Evolutionary conservation across 2,329 filamentous ascomycete species (phyloP).

Genomic region (Camillea tinctor): DNA sequence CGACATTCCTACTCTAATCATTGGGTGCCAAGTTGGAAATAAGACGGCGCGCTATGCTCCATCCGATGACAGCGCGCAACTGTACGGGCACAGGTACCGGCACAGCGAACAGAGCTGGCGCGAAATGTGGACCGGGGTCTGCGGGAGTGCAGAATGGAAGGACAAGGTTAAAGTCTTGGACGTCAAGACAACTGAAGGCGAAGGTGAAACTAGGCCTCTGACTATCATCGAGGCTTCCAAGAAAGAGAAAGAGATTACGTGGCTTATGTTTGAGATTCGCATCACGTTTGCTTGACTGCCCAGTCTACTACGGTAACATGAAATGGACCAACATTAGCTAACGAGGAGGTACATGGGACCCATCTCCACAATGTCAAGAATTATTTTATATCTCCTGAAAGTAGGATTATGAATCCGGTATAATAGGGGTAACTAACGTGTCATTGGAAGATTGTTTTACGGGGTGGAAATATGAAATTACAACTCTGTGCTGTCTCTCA

Average conservation of each 20-base stretch:
- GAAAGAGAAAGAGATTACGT: conserved; percentile 4
- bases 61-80: background rate
- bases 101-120: conserved; percentile 25
- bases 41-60: conserved; percentile 3
- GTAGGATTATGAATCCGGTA: too few relatives aligned
- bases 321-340: too few relatives aligned
- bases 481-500: too few relatives aligned
- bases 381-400: too few relatives aligned
- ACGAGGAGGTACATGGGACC: too few relatives aligned
- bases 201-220: conserved; percentile 4
- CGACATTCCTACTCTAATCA: conserved; percentile 31
- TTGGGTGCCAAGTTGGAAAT: conserved; percentile 26
- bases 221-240: conserved; percentile 9
- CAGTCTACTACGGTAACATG: too few relatives aligned
- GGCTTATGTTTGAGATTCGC: conserved; percentile 28
- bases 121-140: conserved; percentile 24
- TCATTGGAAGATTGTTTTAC: too few relatives aligned
- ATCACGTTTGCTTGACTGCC: conserved; percentile 24
- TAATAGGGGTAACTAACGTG: too few relatives aligned
- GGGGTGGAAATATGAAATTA: too few relatives aligned
- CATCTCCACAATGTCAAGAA: too few relatives aligned
- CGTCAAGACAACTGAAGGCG: conserved; percentile 22
- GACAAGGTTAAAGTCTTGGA: conserved; percentile 19
- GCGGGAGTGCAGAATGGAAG: conserved; percentile 18
- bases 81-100: conserved; percentile 16